Percentiles rank a stretch among this genome's conserved stretches.
phyloP scores from a whole-genome alignment of 2,329 filamentous ascomycete genomes.

The Blumeriella jaapii region DNA sequence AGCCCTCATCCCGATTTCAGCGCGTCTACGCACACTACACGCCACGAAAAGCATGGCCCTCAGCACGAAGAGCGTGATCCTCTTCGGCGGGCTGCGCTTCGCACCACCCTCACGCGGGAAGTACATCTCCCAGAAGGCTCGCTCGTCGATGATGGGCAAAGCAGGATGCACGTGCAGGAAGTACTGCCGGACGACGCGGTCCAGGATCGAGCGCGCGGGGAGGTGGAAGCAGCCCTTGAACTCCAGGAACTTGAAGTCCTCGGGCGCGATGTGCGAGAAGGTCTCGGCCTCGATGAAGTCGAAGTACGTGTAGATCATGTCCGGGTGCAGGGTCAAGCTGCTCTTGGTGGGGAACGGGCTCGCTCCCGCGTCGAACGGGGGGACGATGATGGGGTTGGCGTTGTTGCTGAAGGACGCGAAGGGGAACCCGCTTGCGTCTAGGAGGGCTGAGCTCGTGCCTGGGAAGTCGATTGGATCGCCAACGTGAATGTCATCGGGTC shows the following conservation, averaged over 20 bases:
- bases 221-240: conserved; percentile 25
- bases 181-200: conserved; percentile 38
- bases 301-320: conserved; percentile 5
- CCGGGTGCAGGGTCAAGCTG: neutral
- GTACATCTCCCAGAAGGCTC: conserved; percentile 38
- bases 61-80: conserved; percentile 35
- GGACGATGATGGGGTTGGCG: too few species aligned
- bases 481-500: too few species aligned
- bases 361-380: too few species aligned
- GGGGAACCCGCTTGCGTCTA: too few species aligned
- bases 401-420: too few species aligned
- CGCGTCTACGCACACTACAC: conserved; percentile 24
- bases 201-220: conserved; percentile 37
- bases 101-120: conserved; percentile 19
- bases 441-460: too few species aligned
- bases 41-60: conserved; percentile 36
- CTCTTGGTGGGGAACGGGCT: too few species aligned
- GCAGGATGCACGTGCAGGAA: conserved; percentile 37
- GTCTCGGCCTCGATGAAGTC: conserved; percentile 6
- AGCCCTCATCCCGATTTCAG: too few species aligned
- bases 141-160: conserved; percentile 34
- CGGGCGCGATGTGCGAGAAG: conserved; percentile 7
- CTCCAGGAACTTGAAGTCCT: conserved; percentile 10
- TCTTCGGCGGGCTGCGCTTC: conserved; percentile 3
- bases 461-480: too few species aligned